phyloP scores from a whole-genome alignment of 139 green algal genomes.

The Micractinium conductrix region DNA sequence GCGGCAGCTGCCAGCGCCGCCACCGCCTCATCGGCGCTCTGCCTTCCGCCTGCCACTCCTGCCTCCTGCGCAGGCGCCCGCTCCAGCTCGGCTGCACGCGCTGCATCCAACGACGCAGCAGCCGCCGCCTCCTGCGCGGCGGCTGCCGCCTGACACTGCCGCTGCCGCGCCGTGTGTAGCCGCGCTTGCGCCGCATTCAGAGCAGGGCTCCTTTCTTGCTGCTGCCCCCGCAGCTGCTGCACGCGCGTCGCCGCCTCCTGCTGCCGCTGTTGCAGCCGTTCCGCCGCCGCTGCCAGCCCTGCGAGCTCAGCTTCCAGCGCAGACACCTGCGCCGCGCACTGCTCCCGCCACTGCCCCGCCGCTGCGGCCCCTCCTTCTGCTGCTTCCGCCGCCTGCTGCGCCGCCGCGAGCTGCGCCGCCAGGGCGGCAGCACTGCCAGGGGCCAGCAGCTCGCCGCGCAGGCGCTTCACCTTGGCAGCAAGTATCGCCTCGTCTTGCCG shows the following conservation, averaged over 20 bases:
- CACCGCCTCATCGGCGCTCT: constrained; percentile 43
- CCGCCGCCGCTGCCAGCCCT: not conserved
- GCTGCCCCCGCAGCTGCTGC: not conserved
- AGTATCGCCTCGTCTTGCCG: not conserved
- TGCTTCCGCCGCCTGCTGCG: not conserved
- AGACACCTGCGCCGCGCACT: not conserved
- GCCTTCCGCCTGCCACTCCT: not conserved
- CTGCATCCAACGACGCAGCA: not conserved
- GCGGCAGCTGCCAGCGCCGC: constrained; percentile 18
- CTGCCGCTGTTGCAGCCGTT: not conserved
- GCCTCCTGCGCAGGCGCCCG: not conserved
- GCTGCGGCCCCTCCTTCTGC: not conserved
- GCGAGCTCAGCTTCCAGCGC: not conserved
- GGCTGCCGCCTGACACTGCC: not conserved
- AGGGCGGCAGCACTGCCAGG: not conserved
- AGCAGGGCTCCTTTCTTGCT: not conserved
- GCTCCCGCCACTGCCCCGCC: not conserved
- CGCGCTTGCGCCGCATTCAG: constrained; percentile 5
- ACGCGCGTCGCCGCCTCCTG: constrained; percentile 1
- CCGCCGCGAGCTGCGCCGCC: not conserved
- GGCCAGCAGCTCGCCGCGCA: not conserved
- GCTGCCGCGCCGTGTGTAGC: not conserved
- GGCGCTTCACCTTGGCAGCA: not conserved
- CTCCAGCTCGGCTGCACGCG: constrained; percentile 7
- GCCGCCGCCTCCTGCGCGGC: not conserved